Conservation (phyloP, 2,329 filamentous ascomycete species). For the Aspergillus sp. region DNA sequence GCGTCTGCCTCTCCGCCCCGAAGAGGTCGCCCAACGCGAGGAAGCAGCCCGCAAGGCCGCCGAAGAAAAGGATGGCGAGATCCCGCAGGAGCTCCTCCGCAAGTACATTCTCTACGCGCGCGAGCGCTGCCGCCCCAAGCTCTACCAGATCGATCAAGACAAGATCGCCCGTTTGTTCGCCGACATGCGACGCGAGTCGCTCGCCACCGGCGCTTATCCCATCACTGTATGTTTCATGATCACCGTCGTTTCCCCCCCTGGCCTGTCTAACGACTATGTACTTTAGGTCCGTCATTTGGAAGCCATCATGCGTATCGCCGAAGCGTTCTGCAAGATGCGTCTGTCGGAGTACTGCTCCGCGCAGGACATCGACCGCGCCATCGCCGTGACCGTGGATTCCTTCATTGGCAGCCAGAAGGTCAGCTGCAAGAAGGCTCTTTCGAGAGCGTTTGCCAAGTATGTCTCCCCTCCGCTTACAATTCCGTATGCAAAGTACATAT, state of each 20-base stretch:
- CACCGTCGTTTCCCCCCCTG: background rate
- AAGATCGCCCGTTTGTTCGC: constrained; percentile 92
- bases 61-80: constrained; percentile 64
- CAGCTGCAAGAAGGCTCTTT: constrained; percentile 94
- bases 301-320: constrained; percentile 92
- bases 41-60: constrained; percentile 45
- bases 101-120: constrained; percentile 97
- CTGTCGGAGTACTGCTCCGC: constrained; percentile 91
- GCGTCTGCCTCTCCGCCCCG: constrained; percentile 41
- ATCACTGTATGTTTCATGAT: constrained; percentile 73
- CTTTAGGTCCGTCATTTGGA: constrained; percentile 88
- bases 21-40: constrained; percentile 42
- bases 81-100: constrained; percentile 83
- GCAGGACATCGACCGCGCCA: constrained; percentile 92
- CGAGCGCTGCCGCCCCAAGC: constrained; percentile 83
- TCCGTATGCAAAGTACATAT: constrained; percentile 1
- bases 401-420: constrained; percentile 97
- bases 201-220: constrained; percentile 93
- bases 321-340: constrained; percentile 96
- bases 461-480: constrained; percentile 41
- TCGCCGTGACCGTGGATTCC: constrained; percentile 92
- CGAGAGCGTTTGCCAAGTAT: constrained; percentile 95
- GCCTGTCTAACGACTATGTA: constrained; percentile 4
- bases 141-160: constrained; percentile 97
- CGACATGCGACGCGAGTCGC: constrained; percentile 89